Evolutionary conservation across 164 flowering plant species (phyloP).

Genomic region (Vitis riparia): DNA sequence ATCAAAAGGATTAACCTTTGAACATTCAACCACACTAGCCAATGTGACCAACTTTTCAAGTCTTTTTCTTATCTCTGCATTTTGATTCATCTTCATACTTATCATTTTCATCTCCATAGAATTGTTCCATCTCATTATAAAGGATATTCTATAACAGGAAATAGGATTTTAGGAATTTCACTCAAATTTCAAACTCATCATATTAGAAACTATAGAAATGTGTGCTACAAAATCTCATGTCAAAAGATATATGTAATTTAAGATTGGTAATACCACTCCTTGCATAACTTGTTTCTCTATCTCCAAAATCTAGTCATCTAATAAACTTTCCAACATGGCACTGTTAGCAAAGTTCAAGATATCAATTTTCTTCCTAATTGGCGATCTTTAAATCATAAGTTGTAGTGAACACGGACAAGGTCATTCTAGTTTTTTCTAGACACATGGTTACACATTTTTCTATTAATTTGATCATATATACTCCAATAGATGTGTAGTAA

Average conservation of each 20-base stretch:
- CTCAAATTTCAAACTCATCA: not conserved
- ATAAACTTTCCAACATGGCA: constrained; percentile 41
- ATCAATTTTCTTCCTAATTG: constrained; percentile 40
- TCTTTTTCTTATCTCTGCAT: constrained; percentile 22
- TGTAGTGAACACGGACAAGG: constrained; percentile 71
- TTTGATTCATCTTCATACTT: constrained; percentile 28
- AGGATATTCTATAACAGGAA: constrained; percentile 37
- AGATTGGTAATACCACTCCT: constrained; percentile 51
- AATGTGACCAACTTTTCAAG: constrained; percentile 19
- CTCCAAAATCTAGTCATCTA: constrained; percentile 73
- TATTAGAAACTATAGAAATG: no score
- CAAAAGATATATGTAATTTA: not conserved
- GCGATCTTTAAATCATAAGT: constrained; percentile 66
- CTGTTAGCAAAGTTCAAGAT: constrained; percentile 40
- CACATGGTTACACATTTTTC: constrained; percentile 43
- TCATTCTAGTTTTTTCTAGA: constrained; percentile 59
- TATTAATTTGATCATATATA: constrained; percentile 52
- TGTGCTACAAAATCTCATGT: not conserved
- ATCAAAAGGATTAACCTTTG: constrained; percentile 33
- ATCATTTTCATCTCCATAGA: constrained; percentile 36
- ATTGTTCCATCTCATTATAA: constrained; percentile 49
- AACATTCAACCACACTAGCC: constrained; percentile 30
- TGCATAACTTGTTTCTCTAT: constrained; percentile 45
- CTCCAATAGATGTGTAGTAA: constrained; percentile 41
- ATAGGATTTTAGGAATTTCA: not conserved